Percentiles rank a stretch among this genome's conserved stretches.
phyloP scores from a whole-genome alignment of 495 filamentous ascomycete genomes.

The Clavariopsis aquatica region DNA sequence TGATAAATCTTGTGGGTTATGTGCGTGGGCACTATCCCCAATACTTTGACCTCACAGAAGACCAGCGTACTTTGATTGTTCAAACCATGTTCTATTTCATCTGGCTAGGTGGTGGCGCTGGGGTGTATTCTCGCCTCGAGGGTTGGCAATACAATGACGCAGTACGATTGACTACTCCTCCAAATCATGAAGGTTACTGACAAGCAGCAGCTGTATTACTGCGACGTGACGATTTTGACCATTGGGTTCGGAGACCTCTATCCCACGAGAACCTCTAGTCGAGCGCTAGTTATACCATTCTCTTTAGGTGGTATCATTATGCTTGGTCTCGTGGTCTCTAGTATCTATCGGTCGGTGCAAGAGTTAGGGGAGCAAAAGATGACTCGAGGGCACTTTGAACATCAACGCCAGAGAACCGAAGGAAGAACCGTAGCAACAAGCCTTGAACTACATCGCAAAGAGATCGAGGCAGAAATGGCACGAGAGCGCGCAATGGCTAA shows the following conservation, averaged over 20 bases:
- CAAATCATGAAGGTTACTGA: background rate
- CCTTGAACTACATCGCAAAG: constrained; percentile 32
- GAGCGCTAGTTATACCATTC: constrained; percentile 47
- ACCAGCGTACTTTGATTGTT: constrained; percentile 66
- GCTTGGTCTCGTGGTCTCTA: constrained; percentile 47
- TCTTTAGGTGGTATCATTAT: constrained; percentile 49
- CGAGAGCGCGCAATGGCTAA: constrained; percentile 22
- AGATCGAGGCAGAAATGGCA: constrained; percentile 26
- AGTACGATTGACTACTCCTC: constrained; percentile 5
- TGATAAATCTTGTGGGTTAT: constrained; percentile 76
- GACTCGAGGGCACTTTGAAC: constrained; percentile 62
- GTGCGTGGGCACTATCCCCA: constrained; percentile 74
- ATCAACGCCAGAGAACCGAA: constrained; percentile 57
- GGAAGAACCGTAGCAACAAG: constrained; percentile 53
- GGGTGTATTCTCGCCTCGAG: constrained; percentile 43
- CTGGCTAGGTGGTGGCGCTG: constrained; percentile 62
- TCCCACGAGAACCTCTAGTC: constrained; percentile 45
- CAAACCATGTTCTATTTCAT: constrained; percentile 63
- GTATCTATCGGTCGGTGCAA: constrained; percentile 53
- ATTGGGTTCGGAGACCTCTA: constrained; percentile 64
- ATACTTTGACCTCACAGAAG: constrained; percentile 71
- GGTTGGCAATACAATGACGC: constrained; percentile 54
- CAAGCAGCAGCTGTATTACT: constrained; percentile 55
- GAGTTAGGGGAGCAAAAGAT: constrained; percentile 68
- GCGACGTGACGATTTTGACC: constrained; percentile 63